Percentiles rank a stretch among this genome's conserved stretches.
Evolutionary conservation across 2,329 filamentous ascomycete genomes (phyloP).

Genomic region (Fusarium bactridioides): DNA sequence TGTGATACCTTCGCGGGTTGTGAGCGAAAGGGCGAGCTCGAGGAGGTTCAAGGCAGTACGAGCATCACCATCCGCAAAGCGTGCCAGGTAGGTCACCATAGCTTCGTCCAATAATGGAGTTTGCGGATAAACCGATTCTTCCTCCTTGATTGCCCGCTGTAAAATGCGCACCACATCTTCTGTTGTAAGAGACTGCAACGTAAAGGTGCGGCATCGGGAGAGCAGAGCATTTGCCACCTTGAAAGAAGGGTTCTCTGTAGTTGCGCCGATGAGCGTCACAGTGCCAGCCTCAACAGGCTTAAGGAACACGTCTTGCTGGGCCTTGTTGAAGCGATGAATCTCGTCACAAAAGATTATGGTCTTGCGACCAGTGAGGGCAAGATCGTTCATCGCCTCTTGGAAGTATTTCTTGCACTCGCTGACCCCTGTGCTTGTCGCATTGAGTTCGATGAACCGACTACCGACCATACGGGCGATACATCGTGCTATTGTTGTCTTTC

Average conservation of each 20-base stretch:
- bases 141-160: conserved; percentile 72
- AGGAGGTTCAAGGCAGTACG: conserved; percentile 91
- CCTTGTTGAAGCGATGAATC: conserved; percentile 90
- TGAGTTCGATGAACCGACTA: conserved; percentile 92
- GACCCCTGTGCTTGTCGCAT: conserved; percentile 88
- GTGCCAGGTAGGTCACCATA: conserved; percentile 81
- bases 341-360: conserved; percentile 99
- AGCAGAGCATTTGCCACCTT: conserved; percentile 88
- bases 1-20: conserved; percentile 67
- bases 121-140: conserved; percentile 55
- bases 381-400: conserved; percentile 80
- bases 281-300: conserved; percentile 90
- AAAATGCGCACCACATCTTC: conserved; percentile 79
- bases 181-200: conserved; percentile 76
- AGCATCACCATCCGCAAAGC: conserved; percentile 91
- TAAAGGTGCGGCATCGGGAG: conserved; percentile 91
- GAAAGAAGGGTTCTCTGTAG: conserved; percentile 93
- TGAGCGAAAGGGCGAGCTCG: conserved; percentile 83
- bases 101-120: conserved; percentile 75
- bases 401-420: conserved; percentile 94
- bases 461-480: conserved; percentile 86
- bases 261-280: conserved; percentile 92
- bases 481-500: conserved; percentile 91
- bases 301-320: conserved; percentile 94
- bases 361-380: conserved; percentile 81